Evolutionary conservation across 371 early-diverging fungal species (phyloP).

Genomic region (Conidiobolus incongruus): DNA sequence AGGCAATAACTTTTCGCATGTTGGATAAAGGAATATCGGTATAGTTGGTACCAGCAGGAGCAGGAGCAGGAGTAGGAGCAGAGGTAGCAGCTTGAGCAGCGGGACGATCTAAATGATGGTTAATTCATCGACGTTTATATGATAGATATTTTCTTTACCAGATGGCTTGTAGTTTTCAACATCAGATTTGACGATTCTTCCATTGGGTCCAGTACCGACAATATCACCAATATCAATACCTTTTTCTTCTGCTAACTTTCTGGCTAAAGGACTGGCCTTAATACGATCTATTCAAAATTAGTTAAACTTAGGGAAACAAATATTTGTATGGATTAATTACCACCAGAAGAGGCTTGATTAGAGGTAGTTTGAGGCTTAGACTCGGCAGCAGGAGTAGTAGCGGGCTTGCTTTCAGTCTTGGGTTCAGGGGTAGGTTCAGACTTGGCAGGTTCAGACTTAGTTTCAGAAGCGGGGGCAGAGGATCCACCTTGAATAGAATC

Average conservation of each 20-base stretch:
- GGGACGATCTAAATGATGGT: constrained; percentile 11
- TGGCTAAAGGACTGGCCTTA: constrained; percentile 77
- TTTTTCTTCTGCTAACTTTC: constrained; percentile 66
- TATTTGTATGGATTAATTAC: not conserved
- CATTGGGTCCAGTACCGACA: constrained; percentile 74
- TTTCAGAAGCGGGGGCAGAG: constrained; percentile 17
- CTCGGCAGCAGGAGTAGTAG: constrained; percentile 13
- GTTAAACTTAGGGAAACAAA: no score
- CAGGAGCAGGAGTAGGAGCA: constrained; percentile 17
- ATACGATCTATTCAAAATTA: constrained; percentile 24
- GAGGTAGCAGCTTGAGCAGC: constrained; percentile 15
- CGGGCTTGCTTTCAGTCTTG: constrained; percentile 6
- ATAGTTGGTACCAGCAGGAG: constrained; percentile 28
- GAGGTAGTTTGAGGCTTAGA: constrained; percentile 13
- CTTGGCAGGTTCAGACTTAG: constrained; percentile 11
- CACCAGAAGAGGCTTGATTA: constrained; percentile 18
- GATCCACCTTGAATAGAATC: constrained; percentile 20
- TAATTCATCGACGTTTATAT: not conserved
- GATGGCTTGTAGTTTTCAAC: constrained; percentile 42
- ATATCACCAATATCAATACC: constrained; percentile 51
- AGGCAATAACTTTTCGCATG: constrained; percentile 83
- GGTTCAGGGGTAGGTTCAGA: constrained; percentile 9
- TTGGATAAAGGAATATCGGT: constrained; percentile 67
- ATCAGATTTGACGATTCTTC: constrained; percentile 81
- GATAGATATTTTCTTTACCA: constrained; percentile 1